Evolutionary conservation across 257 asterid species (phyloP), one percentile per base, ranked within the genome.

Genomic region (Nicotiana attenuata): DNA sequence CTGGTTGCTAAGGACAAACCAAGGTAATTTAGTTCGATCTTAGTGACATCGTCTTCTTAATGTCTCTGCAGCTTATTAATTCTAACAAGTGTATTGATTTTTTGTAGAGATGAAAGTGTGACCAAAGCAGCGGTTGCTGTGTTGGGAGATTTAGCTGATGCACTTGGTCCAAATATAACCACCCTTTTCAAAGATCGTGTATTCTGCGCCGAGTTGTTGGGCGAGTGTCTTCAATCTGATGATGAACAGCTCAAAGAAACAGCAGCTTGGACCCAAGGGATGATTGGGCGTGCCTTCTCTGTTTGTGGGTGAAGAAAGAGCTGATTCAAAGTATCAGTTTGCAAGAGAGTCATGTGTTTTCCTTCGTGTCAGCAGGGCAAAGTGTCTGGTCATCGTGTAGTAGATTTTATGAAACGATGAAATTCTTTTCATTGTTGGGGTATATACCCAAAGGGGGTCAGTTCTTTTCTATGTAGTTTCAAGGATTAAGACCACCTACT

Each of bases 261-360:
- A 26, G 99, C 99, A 65, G 82, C 84, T 9, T 95, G 99, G 99
- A 84, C 98, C 31, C 97, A 92, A 84, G 98, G 94, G 85, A 91
- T 92, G 95, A 91, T 95, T 65, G 92, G 91, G 29, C 98, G 92
- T 0, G 92, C 90, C 65, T 94, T 89, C 84, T 90, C 93, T 77
- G 89, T 85, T 69, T 50, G 85, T 26, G 88, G 91, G 78, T 92
- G 86, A 41, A 41, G 50, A 41, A 41, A 91, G 63, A 83, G 16
- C 67, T 81, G 31, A 22, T 35, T 73, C 15, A 15, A 19, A 50
- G 61, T 73, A 22, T 20, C 79, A 11, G 35, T n/a, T 56, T 60
- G 35, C 15, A 16, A 78, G 33, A 33, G 19, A 60, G 38, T 45
- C 20, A 14, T 78, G 73, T 63, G 14, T 45, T 45, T 19, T 45